Percentiles rank a stretch among this genome's conserved stretches.
phyloP scores from a whole-genome alignment of 345 rosid genomes.

The Eucalyptus tenuipes region DNA sequence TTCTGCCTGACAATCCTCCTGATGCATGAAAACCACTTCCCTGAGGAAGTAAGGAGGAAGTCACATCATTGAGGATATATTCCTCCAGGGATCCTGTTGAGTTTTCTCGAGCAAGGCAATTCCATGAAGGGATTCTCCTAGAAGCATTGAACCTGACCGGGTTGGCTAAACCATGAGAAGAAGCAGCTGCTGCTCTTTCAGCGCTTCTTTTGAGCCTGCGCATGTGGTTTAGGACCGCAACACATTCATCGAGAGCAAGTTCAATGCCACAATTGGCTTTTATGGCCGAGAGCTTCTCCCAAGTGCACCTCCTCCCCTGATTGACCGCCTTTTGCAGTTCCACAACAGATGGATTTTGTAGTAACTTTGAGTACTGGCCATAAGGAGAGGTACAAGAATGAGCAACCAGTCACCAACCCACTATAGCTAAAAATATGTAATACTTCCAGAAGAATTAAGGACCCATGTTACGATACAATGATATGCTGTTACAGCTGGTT shows the following conservation, averaged over 20 bases:
- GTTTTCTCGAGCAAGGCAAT: slow-evolving; percentile 88
- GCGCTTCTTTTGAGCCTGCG: slow-evolving; percentile 89
- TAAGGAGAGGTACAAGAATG: not conserved
- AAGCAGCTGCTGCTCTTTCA: slow-evolving; percentile 72
- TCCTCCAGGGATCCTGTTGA: slow-evolving; percentile 93
- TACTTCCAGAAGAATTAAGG: not conserved
- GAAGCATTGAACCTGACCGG: slow-evolving; percentile 66
- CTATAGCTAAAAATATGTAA: not conserved
- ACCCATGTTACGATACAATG: not conserved
- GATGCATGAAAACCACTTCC: slow-evolving; percentile 18
- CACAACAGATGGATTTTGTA: slow-evolving; percentile 67
- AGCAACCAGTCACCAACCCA: not conserved
- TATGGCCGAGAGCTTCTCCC: slow-evolving; percentile 98
- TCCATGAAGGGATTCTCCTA: slow-evolving; percentile 95
- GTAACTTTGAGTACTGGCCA: slow-evolving; percentile 61
- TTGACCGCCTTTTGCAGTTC: slow-evolving; percentile 82
- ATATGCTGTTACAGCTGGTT: not conserved
- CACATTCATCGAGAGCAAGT: slow-evolving; percentile 97
- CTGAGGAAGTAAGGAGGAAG: slow-evolving; percentile 30
- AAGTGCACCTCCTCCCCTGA: slow-evolving; percentile 97
- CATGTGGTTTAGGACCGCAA: slow-evolving; percentile 92
- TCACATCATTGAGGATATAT: slow-evolving; percentile 25
- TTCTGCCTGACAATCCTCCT: slow-evolving; percentile 18
- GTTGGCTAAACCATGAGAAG: slow-evolving; percentile 45
- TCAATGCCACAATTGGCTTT: slow-evolving; percentile 96